Percentiles rank a stretch among this genome's conserved stretches.
phyloP scores from a whole-genome alignment of 1,284 basidiomycete genomes.

The Marasmius tenuissimus region DNA sequence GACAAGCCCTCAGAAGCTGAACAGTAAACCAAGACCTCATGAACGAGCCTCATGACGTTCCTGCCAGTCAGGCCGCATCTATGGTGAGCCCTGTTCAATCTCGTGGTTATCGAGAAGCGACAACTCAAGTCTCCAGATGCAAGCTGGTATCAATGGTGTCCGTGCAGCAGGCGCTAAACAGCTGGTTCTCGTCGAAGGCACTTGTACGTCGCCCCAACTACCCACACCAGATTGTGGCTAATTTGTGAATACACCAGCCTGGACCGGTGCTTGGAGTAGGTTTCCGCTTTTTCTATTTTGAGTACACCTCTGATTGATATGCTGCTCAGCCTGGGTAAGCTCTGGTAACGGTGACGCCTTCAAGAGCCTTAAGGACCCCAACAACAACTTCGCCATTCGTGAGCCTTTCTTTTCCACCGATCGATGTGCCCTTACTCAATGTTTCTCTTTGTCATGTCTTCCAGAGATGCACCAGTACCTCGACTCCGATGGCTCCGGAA shows the following conservation, averaged over 20 bases:
- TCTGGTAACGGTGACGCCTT: slow-evolving; percentile 59
- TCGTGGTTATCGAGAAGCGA: not conserved
- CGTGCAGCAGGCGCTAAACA: slow-evolving; percentile 62
- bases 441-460: not conserved
- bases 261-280: slow-evolving; percentile 51
- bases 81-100: slow-evolving; percentile 33
- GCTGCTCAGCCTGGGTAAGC: slow-evolving; percentile 43
- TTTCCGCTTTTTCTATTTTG: not conserved
- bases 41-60: slow-evolving; percentile 63
- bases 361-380: slow-evolving; percentile 52
- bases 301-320: not conserved
- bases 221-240: slow-evolving; percentile 29
- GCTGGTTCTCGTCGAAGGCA: slow-evolving; percentile 53
- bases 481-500: slow-evolving; percentile 65
- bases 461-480: slow-evolving; percentile 72
- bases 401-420: slow-evolving; percentile 14
- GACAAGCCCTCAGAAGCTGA: no score
- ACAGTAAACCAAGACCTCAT: slow-evolving; percentile 40
- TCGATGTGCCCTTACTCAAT: not conserved
- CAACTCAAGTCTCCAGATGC: slow-evolving; percentile 38
- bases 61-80: slow-evolving; percentile 44
- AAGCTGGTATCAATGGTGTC: slow-evolving; percentile 64
- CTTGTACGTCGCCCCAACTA: slow-evolving; percentile 29
- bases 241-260: slow-evolving; percentile 27
- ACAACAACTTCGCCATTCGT: slow-evolving; percentile 63